Percentiles rank a stretch among this genome's conserved stretches.
Evolutionary conservation across 73 alveolate genomes (phyloP).

Genomic region (Symbiodinium pilosum): DNA sequence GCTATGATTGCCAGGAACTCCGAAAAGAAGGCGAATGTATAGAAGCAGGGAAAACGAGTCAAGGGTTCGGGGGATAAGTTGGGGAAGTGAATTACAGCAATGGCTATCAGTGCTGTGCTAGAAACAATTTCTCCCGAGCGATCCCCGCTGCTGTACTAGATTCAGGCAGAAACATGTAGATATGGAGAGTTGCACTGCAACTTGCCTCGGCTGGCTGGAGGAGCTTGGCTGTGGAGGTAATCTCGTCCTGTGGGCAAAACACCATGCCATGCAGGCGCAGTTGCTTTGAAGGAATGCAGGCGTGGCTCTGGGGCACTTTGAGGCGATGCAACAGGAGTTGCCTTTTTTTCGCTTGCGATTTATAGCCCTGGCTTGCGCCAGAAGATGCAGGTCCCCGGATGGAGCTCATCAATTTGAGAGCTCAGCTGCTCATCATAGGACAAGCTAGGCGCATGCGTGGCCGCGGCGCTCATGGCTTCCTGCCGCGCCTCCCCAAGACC

Average conservation of each 20-base stretch:
- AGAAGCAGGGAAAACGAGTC: too few relatives aligned
- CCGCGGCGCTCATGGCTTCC: conserved; percentile 54
- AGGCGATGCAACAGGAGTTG: too few relatives aligned
- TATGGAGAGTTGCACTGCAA: too few relatives aligned
- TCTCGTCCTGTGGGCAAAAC: conserved; percentile 80
- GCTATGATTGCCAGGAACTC: too few relatives aligned
- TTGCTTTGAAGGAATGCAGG: background rate
- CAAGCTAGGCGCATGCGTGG: conserved; percentile 66
- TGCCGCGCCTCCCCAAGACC: conserved; percentile 20
- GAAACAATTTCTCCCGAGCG: too few relatives aligned
- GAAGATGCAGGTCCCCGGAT: conserved; percentile 69
- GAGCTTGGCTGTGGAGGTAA: conserved; percentile 63
- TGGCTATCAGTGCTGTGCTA: too few relatives aligned
- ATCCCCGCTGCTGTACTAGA: too few relatives aligned
- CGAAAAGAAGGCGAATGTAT: too few relatives aligned
- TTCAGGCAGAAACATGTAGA: too few relatives aligned
- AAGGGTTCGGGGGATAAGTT: too few relatives aligned
- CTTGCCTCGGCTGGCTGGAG: conserved; percentile 65
- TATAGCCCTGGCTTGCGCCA: conserved; percentile 48
- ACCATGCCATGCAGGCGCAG: background rate
- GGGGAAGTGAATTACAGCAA: too few relatives aligned
- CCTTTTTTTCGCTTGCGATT: background rate
- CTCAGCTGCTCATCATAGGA: conserved; percentile 89
- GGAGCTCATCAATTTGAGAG: conserved; percentile 42
- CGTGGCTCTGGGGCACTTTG: background rate